Base-by-base conservation (phyloP, 148 eudicot genomes). In the Silene conica region DNA sequence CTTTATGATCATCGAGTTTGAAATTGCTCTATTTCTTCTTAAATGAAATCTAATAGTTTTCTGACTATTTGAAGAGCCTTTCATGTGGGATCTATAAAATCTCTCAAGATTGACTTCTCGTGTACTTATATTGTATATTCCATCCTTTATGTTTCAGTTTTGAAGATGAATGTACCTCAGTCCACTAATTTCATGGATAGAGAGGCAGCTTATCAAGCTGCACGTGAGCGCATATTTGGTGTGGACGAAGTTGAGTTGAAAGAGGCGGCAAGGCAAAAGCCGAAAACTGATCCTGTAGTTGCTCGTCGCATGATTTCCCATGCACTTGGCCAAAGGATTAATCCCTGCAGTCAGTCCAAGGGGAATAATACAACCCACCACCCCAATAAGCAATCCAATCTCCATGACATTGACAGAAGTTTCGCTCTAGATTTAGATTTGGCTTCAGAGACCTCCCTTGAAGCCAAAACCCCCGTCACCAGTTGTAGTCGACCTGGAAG, bases 291-390 rank as follows among this genome's bases (percentile, higher is more conserved):
- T 84, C 97, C 97, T 75, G 86, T 85, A 54, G 96, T 92, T 75
- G 99, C 99, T 26, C 97, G 90, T 55, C 99, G 99, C 65, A 95
- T 95, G 99, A 95, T 95, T 69, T 84, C 96, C 45, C 97, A 87
- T 84, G 99, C 99, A 4, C 92, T 95, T 71, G 97, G 99, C 57
- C 83, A 87, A 72, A 86, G 78, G 85, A 82, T 85, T 48, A 84
- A 75, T 70, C 80, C 77, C 38, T 56, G 78, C 57, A 82, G 64
- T 52, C 86, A 72, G 8, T 67, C 26, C 21, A 28, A 71, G 46
- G 67, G 18, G 15, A 54, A 59, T 62, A 74, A 80, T 64, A 65
- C 63, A 31, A 69, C 43, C 43, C 43, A 64, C 55, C 79, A 59
- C 21, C 54, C 60, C 25, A 63, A 43, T 63, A 73, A 28, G 38